phyloP scores from a whole-genome alignment of 306 rosid species.

The Carpinus viminea region DNA sequence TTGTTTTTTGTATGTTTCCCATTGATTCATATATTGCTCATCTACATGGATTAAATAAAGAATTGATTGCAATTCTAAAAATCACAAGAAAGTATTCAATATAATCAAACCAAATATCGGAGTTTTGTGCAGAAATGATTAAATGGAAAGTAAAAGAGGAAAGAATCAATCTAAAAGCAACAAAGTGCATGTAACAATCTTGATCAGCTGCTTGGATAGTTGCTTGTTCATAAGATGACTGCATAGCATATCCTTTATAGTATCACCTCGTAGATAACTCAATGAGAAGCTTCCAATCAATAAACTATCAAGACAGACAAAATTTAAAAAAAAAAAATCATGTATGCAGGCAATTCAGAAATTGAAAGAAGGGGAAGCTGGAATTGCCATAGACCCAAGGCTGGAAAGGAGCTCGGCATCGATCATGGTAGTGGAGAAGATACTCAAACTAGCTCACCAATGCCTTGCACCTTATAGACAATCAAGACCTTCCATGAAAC shows the following conservation, averaged over 20 bases:
- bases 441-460: slow-evolving; percentile 60
- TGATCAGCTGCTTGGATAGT: neutral
- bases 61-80: neutral
- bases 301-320: too few relatives aligned
- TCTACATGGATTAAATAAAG: neutral
- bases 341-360: slow-evolving; percentile 75
- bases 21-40: neutral
- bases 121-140: neutral
- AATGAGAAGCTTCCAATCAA: neutral
- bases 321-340: neutral
- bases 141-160: neutral
- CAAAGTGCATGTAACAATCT: neutral
- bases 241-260: neutral
- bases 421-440: slow-evolving; percentile 55
- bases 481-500: slow-evolving; percentile 76
- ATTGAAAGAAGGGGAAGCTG: slow-evolving; percentile 69
- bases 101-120: neutral
- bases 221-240: too few relatives aligned
- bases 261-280: neutral
- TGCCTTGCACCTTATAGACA: slow-evolving; percentile 72
- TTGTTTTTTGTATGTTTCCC: neutral
- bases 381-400: slow-evolving; percentile 79
- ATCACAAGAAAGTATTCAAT: neutral
- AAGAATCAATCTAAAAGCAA: neutral
- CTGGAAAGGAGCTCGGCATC: slow-evolving; percentile 67